Evolutionary conservation across 345 rosid species (phyloP), one percentile per base, ranked within the genome.

Genomic region (Cardamine occulta): DNA sequence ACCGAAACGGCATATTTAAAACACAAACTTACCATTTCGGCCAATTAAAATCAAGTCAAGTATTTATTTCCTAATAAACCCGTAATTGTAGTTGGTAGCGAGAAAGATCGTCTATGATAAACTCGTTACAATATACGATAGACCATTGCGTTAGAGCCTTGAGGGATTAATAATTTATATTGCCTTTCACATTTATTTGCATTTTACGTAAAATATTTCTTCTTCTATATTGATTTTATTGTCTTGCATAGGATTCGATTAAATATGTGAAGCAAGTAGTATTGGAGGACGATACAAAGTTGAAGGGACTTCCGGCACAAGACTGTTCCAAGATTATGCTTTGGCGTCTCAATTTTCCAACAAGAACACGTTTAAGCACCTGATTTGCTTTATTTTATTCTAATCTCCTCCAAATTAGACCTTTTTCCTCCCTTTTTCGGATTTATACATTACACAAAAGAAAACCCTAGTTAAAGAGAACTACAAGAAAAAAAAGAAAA

Each of bases 241-340:
- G 7, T 2, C 0, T 44, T 65, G n/a, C 18, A 68, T 81, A 93
- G 97, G 87, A 91, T 80, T 89, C 98, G 29, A 85, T 91, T 32
- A 89, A 91, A 49, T 91, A 89, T 39, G 94, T 93, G 78, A 91
- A 91, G 59, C 82, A 93, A 85, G 91, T 82, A 23, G 90, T 91
- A 10, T 70, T 88, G 49, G 98, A 91, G 74, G 97, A 89, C 23
- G 96, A 93, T 80, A 81, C 86, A 4, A 89, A 91, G 74, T 64
- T 89, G 39, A 88, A 89, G 69, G 97, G 98, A 49, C 85, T 90
- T 69, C 87, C 96, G 24, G 63, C 79, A 8, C 85, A 86, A 68
- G 86, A 88, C 21, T 93, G 98, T 85, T 91, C 96, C 8, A 93
- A 84, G 80, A 78, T 93, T 80, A 80, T 91, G 97, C 85, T 91